These are phyloP conservation scores for Starmerella stigmatis DNA, from an alignment of 805 yeast species.

Conservation along the genomic window DNA sequence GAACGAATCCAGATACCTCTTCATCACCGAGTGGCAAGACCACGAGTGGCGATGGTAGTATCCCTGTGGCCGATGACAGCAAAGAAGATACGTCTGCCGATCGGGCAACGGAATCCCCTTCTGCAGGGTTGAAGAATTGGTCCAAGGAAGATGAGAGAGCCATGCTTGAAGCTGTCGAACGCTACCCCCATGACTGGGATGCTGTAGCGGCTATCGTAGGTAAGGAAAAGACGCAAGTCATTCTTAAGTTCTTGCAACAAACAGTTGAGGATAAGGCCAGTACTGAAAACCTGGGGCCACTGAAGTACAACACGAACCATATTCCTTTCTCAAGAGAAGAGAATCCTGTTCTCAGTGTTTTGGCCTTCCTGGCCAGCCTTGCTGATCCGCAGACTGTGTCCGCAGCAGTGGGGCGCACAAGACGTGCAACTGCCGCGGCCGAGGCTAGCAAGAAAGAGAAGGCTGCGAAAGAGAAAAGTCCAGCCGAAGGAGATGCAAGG, in stretches of 20 bases:
- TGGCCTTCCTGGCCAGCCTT: slow-evolving; percentile 72
- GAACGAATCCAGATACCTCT: no score
- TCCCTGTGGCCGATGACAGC: no score
- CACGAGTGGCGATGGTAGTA: no score
- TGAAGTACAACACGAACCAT: slow-evolving; percentile 64
- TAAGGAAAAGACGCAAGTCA: slow-evolving; percentile 58
- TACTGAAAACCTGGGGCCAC: slow-evolving; percentile 53
- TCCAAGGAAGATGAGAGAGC: slow-evolving; percentile 48
- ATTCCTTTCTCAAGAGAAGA: slow-evolving; percentile 77
- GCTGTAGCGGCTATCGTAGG: slow-evolving; percentile 59
- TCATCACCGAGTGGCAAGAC: no score
- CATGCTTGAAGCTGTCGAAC: slow-evolving; percentile 52
- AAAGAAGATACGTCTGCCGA: neutral
- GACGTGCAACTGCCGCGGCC: neutral
- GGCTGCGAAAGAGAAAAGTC: slow-evolving; percentile 4
- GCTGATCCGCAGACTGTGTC: slow-evolving; percentile 80
- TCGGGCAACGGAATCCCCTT: no score
- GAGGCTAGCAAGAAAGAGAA: neutral
- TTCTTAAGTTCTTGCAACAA: slow-evolving; percentile 63
- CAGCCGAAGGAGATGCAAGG: neutral
- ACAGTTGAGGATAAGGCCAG: slow-evolving; percentile 65
- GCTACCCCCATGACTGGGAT: slow-evolving; percentile 67
- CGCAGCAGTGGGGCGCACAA: slow-evolving; percentile 49
- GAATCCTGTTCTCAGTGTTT: slow-evolving; percentile 88
- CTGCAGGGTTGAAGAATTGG: slow-evolving; percentile 59